Base-by-base conservation (phyloP, 495 filamentous ascomycete species). In the Rhypophila decipiens region DNA sequence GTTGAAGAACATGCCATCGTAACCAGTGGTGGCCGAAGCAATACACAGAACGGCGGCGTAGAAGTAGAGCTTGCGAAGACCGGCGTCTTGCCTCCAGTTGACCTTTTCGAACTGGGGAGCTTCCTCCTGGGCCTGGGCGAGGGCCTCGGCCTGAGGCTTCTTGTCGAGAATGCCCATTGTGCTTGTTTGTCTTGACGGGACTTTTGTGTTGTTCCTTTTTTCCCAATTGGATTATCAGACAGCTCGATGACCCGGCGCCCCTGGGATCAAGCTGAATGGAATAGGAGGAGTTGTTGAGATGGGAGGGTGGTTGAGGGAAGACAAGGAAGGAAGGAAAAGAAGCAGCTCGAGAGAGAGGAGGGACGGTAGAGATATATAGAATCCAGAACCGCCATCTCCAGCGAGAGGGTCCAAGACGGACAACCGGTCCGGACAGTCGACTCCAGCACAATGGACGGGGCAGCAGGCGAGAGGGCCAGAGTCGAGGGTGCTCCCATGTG, bases 1-100 rank as follows among this genome's bases (percentile, higher is more conserved):
- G 59, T 76, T 76, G 60, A 79, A 73, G 61, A 78, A 73, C 56
- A 74, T 76, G 51, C 72, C 83, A 73, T 86, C 83, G 64, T 85
- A 86, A 62, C 83, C 83, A 36, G 76, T 79, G 38, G 77, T 83
- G 17, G 79, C 78, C 12, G 80, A 83, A 18, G 78, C 78, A 50
- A 84, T 55, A 46, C 77, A 82, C 29, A 83, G 73, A 36, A 83
- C 59, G 44, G 72, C 58, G 34, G 72, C 72, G 57, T 71, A 79
- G 51, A 73, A 74, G 62, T 82, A 82, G 9, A 84, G 76, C 65
- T 75, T 81, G 56, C 79, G 66, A 35, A 84, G 65, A 36, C 77
- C 78, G 15, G 78, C 73, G 39, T 83, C 77, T 55, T 69, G 74
- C 44, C 56, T 74, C 80, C 80, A 84, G 53, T 70, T 64, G 42